Conservation (phyloP, 768 basidiomycete species). For the Boletus reticulatus region DNA sequence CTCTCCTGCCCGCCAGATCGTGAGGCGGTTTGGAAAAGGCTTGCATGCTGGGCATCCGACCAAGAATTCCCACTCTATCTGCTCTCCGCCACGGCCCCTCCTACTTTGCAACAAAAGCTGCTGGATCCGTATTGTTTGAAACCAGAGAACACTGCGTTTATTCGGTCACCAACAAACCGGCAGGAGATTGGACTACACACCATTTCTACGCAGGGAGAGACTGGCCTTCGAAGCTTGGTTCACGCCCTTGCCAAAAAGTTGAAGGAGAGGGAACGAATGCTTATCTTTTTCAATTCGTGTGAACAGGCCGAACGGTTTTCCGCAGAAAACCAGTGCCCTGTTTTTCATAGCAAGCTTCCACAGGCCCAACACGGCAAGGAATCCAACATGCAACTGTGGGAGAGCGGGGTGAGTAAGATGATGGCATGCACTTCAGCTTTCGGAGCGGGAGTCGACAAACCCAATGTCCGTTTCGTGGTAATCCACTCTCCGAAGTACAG, state of each 20-base stretch:
- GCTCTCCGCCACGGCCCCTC: background rate
- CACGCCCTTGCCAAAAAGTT: background rate
- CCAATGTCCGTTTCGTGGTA: background rate
- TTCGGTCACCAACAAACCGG: background rate
- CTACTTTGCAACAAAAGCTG: background rate
- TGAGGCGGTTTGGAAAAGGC: background rate
- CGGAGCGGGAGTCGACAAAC: background rate
- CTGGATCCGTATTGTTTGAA: background rate
- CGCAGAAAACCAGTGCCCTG: background rate
- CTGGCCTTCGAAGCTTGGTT: background rate
- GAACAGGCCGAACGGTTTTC: background rate
- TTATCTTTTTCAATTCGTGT: background rate
- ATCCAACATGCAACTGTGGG: background rate
- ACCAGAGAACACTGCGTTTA: background rate
- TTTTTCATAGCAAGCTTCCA: conserved; percentile 4
- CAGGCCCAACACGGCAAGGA: background rate
- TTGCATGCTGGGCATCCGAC: background rate
- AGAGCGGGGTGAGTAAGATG: background rate
- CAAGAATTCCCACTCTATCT: background rate
- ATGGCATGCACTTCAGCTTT: conserved; percentile 5
- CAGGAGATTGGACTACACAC: conserved; percentile 1
- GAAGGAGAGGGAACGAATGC: background rate
- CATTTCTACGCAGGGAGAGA: background rate
- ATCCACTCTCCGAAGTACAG: background rate
- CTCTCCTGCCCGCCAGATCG: conserved; percentile 2